Percentiles rank a stretch among this genome's conserved stretches.
These are phyloP conservation scores for Lepiota venenata DNA, from an alignment of 768 basidiomycete species.

Conservation along the genomic window DNA sequence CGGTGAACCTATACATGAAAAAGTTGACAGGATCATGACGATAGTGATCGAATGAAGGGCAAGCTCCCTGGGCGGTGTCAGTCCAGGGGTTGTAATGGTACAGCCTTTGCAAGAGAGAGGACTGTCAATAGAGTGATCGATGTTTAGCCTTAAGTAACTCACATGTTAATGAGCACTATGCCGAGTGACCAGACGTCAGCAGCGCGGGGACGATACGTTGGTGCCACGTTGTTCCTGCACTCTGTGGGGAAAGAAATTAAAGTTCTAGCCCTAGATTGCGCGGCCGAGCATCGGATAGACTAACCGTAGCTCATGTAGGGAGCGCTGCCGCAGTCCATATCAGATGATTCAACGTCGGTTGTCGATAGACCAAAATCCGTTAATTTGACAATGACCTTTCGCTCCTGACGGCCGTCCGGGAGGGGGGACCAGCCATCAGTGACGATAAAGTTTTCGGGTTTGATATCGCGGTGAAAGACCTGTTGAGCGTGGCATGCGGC, in stretches of 20 bases:
- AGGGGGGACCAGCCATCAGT: slow-evolving; percentile 69
- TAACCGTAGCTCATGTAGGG: slow-evolving; percentile 98
- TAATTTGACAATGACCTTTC: slow-evolving; percentile 93
- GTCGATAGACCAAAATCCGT: slow-evolving; percentile 97
- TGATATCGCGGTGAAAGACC: slow-evolving; percentile 97
- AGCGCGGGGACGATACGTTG: slow-evolving; percentile 89
- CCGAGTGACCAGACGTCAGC: slow-evolving; percentile 99
- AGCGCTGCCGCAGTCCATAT: slow-evolving; percentile 98
- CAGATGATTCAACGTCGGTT: slow-evolving; percentile 80
- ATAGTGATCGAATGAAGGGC: slow-evolving; percentile 80
- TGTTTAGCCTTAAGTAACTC: slow-evolving; percentile 19
- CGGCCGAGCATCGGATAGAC: slow-evolving; percentile 23
- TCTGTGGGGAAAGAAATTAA: slow-evolving; percentile 44
- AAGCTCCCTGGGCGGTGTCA: slow-evolving; percentile 81
- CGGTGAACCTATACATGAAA: slow-evolving; percentile 87
- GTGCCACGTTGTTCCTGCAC: slow-evolving; percentile 96
- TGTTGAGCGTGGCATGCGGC: slow-evolving; percentile 88
- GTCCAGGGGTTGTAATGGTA: slow-evolving; percentile 99
- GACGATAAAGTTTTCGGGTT: slow-evolving; percentile 98
- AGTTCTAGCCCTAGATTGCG: slow-evolving; percentile 12
- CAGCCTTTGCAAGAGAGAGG: slow-evolving; percentile 52
- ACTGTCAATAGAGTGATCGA: slow-evolving; percentile 11
- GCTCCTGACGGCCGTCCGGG: slow-evolving; percentile 59
- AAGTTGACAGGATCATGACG: slow-evolving; percentile 77
- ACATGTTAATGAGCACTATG: slow-evolving; percentile 99